Conservation (phyloP, 768 basidiomycete species). For the Serendipita sp. region DNA sequence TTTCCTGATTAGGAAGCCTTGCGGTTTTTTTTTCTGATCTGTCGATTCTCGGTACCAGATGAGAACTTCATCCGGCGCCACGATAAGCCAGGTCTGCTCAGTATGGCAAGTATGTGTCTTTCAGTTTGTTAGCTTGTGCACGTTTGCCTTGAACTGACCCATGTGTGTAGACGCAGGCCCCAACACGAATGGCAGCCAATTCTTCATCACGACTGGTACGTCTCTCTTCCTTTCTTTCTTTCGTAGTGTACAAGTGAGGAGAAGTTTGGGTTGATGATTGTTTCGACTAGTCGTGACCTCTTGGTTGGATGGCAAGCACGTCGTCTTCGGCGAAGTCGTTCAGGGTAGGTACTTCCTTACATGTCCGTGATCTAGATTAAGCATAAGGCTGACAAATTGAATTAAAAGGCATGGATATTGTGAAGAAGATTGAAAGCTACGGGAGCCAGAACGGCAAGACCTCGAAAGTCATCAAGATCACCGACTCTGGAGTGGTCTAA, state of each 20-base stretch:
- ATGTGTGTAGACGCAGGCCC: background rate
- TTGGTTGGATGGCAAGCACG: slow-evolving; percentile 24
- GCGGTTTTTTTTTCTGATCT: background rate
- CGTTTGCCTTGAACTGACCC: background rate
- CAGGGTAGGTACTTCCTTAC: background rate
- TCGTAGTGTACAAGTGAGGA: too few relatives aligned
- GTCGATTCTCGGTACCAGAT: slow-evolving; percentile 23
- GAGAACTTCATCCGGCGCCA: slow-evolving; percentile 60
- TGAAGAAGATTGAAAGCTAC: slow-evolving; percentile 15
- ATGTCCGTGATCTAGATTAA: background rate
- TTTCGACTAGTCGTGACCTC: background rate
- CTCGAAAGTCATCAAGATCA: slow-evolving; percentile 1
- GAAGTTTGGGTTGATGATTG: too few relatives aligned
- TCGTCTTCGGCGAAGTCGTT: slow-evolving; percentile 20
- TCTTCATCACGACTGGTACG: slow-evolving; percentile 2
- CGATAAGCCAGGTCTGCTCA: slow-evolving; percentile 47
- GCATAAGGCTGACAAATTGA: slow-evolving; percentile 18
- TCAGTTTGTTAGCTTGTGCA: background rate
- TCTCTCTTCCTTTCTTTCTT: background rate
- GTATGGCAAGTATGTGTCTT: slow-evolving; percentile 49
- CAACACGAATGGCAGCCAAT: background rate
- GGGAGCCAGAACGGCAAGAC: slow-evolving; percentile 1
- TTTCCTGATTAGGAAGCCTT: background rate
- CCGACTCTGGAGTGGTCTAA: background rate
- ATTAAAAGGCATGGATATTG: slow-evolving; percentile 28